Evolutionary conservation across 2,329 filamentous ascomycete species (phyloP).

Genomic region (Aspergillus jensenii): DNA sequence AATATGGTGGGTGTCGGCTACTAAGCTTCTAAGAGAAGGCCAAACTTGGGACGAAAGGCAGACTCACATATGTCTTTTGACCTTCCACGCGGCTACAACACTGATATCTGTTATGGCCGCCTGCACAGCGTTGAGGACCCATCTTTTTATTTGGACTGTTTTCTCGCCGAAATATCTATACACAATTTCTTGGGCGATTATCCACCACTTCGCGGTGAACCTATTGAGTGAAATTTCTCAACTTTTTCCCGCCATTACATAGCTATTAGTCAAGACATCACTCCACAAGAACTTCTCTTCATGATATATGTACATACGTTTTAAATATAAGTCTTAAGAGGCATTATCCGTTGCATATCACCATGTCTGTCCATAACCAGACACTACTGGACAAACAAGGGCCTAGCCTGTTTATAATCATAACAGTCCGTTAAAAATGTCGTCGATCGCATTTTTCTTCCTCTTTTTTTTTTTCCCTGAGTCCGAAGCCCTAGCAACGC

Average conservation of each 20-base stretch:
- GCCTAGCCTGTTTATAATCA: conserved; percentile 4
- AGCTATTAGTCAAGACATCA: not conserved
- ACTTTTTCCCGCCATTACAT: not conserved
- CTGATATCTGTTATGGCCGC: conserved; percentile 80
- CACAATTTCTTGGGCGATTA: conserved; percentile 81
- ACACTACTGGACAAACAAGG: not conserved
- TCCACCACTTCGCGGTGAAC: conserved; percentile 76
- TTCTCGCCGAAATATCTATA: conserved; percentile 97
- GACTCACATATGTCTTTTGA: conserved; percentile 61
- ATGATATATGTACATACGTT: not conserved
- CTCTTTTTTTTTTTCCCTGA: conserved; percentile 44
- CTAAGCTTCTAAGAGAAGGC: conserved; percentile 34
- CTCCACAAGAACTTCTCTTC: not conserved
- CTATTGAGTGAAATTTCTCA: conserved; percentile 53
- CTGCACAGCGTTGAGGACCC: conserved; percentile 78
- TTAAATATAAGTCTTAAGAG: not conserved
- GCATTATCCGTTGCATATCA: not conserved
- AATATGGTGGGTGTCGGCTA: conserved; percentile 78
- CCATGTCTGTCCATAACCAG: not conserved
- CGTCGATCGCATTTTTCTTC: conserved; percentile 68
- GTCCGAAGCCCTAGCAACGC: not conserved
- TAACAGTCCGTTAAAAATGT: conserved; percentile 65
- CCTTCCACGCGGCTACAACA: conserved; percentile 66
- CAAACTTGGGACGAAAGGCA: conserved; percentile 32
- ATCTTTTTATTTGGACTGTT: conserved; percentile 98